Conservation (phyloP, 148 eudicot species). For the Fagopyrum esculentum region DNA sequence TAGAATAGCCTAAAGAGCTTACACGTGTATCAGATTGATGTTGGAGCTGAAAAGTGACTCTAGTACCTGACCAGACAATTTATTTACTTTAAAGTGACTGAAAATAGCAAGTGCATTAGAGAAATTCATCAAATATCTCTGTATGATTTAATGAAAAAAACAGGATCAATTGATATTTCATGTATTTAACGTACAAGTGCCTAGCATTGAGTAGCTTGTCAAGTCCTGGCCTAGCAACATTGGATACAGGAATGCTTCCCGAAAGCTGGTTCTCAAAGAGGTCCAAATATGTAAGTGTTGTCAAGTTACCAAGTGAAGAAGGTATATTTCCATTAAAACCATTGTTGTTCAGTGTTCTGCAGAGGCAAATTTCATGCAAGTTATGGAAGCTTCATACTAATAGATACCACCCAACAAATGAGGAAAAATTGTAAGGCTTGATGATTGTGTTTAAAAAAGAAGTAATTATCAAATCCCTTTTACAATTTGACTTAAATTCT, state of each 20-base stretch:
- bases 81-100: slow-evolving; percentile 81
- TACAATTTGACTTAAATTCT: background rate
- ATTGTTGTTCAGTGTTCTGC: slow-evolving; percentile 72
- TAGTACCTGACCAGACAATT: slow-evolving; percentile 59
- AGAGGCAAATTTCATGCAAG: background rate
- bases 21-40: slow-evolving; percentile 70
- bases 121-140: background rate
- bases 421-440: background rate
- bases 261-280: slow-evolving; percentile 58
- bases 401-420: background rate
- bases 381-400: background rate
- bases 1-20: slow-evolving; percentile 26
- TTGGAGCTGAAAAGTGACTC: slow-evolving; percentile 47
- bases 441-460: background rate
- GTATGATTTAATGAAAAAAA: background rate
- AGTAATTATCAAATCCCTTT: background rate
- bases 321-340: slow-evolving; percentile 64
- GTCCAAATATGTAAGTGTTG: slow-evolving; percentile 66
- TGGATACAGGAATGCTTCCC: slow-evolving; percentile 72
- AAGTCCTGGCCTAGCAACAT: slow-evolving; percentile 48
- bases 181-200: slow-evolving; percentile 63
- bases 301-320: slow-evolving; percentile 55
- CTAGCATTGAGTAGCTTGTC: slow-evolving; percentile 49
- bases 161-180: background rate
- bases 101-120: slow-evolving; percentile 9